Evolutionary conservation across 2,329 filamentous ascomycete species (phyloP).

Genomic region (Pseudofabraea citricarpa): DNA sequence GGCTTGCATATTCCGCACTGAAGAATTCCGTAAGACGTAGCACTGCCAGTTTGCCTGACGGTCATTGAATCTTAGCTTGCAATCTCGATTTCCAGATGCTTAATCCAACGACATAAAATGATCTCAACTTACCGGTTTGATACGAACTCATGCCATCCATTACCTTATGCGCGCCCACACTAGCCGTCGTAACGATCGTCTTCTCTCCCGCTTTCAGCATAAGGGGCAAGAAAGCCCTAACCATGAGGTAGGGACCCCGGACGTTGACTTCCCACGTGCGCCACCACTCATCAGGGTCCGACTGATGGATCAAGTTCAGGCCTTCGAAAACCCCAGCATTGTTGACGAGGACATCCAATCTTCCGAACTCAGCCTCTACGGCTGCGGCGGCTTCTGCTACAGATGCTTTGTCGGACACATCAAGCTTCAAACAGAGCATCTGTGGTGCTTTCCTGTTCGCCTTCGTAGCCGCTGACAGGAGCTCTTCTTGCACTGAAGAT

Average conservation of each 20-base stretch:
- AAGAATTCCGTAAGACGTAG: conserved; percentile 43
- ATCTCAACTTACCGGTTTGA: conserved; percentile 40
- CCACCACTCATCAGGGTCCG: conserved; percentile 32
- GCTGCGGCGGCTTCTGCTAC: conserved; percentile 26
- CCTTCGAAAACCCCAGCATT: conserved; percentile 36
- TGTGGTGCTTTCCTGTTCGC: conserved; percentile 30
- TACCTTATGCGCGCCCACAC: conserved; percentile 35
- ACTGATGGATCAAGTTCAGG: conserved; percentile 8
- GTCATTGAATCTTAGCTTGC: too few species aligned
- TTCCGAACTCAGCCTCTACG: conserved; percentile 25
- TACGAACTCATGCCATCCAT: conserved; percentile 36
- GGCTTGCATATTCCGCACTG: conserved; percentile 35
- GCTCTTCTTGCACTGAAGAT: conserved; percentile 24
- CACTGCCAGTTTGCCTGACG: too few species aligned
- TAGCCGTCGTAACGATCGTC: conserved; percentile 42
- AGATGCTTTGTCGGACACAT: conserved; percentile 30
- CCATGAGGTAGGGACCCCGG: conserved; percentile 39
- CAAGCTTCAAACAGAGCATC: conserved; percentile 36
- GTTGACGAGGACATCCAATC: conserved; percentile 37
- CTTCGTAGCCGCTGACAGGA: conserved; percentile 30
- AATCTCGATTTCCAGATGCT: neutral
- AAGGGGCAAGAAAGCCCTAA: conserved; percentile 36
- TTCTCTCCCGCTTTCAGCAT: conserved; percentile 26
- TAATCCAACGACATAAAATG: neutral
- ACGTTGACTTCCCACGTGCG: conserved; percentile 43